Base-by-base conservation (phyloP, 768 basidiomycete species). In the Amanita rubescens region DNA sequence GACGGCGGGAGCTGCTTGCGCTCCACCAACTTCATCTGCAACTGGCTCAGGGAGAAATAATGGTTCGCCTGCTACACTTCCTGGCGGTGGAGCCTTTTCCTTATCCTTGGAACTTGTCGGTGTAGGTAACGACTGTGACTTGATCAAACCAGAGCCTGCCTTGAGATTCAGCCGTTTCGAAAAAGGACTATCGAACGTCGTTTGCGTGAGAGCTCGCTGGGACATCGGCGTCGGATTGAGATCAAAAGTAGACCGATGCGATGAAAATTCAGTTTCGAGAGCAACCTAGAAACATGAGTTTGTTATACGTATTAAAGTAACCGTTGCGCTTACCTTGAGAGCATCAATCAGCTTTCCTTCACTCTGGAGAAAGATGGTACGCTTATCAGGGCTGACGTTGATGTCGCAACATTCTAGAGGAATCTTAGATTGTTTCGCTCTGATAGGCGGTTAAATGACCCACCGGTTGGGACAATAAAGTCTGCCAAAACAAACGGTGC, bases 381-480 rank as follows among this genome's bases (percentile, higher is more conserved):
- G 79, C 63, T 98, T 99, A 71, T 98, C 96, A 0, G 96, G 95
- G n/a, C 85, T 90, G 55, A 98, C 89, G 57, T 99, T 99, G 62
- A 99, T 83, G 63, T 99, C 96, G 61, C 82, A 90, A 0, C 81
- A 73, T 53, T 84, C 91, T 94, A 57, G 5, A 50, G 14, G 20
- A 6, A 30, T 27, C 14, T 12, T 24, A n/a, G n/a, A 17, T 33
- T 2, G 24, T 24, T 19, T 41, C 25, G 25, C 3, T 15, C 6
- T 34, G 27, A 50, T 24, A 27, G 17, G 14, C 25, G 8, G 11
- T 17, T 22, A 12, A 11, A 57, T 12, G 11, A 67, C 82, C 6
- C 55, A 92, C 92, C 76, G 5, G 85, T 84, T 0, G 94, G 92
- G 2, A 97, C 65, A 12, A 81, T 71, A 59, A 97, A 85, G 65